phyloP scores from a whole-genome alignment of 331 rosid species.

The Prunus yedoensis region DNA sequence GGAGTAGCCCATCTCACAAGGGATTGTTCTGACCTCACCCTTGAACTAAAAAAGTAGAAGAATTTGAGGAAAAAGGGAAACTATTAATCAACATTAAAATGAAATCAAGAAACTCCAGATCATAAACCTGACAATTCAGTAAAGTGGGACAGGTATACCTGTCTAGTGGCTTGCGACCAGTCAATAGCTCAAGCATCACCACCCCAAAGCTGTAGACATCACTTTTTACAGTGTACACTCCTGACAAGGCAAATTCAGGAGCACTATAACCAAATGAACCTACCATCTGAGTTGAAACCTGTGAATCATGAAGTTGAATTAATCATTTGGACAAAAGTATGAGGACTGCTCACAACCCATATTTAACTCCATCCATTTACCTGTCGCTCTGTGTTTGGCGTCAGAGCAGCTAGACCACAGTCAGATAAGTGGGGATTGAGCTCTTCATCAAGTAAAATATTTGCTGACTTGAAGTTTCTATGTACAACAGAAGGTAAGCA shows the following conservation, averaged over 20 bases:
- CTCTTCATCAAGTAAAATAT: conserved; percentile 91
- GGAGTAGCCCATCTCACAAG: conserved; percentile 99
- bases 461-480: conserved; percentile 96
- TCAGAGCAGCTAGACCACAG: conserved; percentile 88
- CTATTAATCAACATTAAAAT: neutral
- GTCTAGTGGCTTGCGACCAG: conserved; percentile 98
- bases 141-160: conserved; percentile 43
- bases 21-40: conserved; percentile 85
- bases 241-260: conserved; percentile 94
- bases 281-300: conserved; percentile 94
- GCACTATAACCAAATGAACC: conserved; percentile 99
- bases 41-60: conserved; percentile 51
- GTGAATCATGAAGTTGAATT: conserved; percentile 31
- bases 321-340: conserved; percentile 10
- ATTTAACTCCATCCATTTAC: conserved; percentile 25
- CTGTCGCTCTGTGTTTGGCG: conserved; percentile 95
- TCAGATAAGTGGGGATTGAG: conserved; percentile 94
- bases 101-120: neutral
- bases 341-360: conserved; percentile 22
- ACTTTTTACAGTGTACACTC: conserved; percentile 91
- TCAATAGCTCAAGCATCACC: conserved; percentile 92
- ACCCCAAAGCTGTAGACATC: conserved; percentile 99
- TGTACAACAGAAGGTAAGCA: conserved; percentile 95
- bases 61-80: conserved; percentile 17
- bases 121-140: conserved; percentile 18